Percentiles rank a stretch among this genome's conserved stretches.
Conservation (phyloP, 371 early-diverging fungal species). For the Coemansia sp. region DNA sequence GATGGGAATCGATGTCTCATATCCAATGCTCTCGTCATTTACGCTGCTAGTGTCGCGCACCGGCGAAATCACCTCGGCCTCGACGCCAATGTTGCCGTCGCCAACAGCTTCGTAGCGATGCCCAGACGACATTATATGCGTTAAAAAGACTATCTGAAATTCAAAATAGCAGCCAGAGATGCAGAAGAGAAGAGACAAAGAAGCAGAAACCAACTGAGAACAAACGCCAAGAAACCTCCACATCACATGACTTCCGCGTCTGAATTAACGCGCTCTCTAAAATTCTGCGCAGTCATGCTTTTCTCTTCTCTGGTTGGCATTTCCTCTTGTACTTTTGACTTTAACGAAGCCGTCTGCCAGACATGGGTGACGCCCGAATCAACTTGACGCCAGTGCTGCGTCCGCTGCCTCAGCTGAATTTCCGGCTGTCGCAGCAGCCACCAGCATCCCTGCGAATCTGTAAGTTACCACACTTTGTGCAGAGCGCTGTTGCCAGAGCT, state of each 20-base stretch:
- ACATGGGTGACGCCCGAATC: background rate
- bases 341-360: background rate
- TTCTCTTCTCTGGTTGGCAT: background rate
- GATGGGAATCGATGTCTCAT: constrained; percentile 42
- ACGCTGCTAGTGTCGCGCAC: constrained; percentile 15
- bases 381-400: background rate
- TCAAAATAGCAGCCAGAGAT: background rate
- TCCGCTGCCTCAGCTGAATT: constrained; percentile 20
- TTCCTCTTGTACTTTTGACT: background rate
- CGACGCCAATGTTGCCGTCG: constrained; percentile 42
- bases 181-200: background rate
- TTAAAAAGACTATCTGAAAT: background rate
- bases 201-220: background rate
- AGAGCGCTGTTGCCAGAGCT: background rate
- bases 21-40: constrained; percentile 40
- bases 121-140: constrained; percentile 16
- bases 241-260: background rate
- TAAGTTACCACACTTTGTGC: background rate
- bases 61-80: constrained; percentile 33
- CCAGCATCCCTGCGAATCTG: constrained; percentile 18
- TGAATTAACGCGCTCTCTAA: background rate
- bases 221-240: background rate
- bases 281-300: constrained; percentile 3
- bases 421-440: constrained; percentile 38
- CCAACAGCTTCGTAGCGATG: constrained; percentile 39